Conservation (phyloP, 345 rosid genomes). For the Sisymbrium irio region DNA sequence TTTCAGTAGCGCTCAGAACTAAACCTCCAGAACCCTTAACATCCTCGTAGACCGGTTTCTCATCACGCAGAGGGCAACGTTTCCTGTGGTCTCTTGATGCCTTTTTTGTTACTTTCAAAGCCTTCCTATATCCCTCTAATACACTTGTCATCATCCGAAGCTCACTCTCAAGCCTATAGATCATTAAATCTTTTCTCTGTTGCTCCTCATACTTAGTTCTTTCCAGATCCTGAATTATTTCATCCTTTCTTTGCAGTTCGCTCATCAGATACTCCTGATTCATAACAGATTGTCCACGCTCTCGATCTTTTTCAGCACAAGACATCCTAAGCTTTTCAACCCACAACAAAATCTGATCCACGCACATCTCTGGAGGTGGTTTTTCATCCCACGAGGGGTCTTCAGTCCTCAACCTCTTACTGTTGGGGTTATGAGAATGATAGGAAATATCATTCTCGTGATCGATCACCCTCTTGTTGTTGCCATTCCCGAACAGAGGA, state of each 20-base stretch:
- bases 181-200: constrained; percentile 48
- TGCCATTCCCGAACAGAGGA: constrained; percentile 50
- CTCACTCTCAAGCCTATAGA: constrained; percentile 70
- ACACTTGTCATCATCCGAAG: constrained; percentile 65
- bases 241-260: constrained; percentile 52
- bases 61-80: constrained; percentile 48
- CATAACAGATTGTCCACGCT: constrained; percentile 39
- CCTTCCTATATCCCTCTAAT: constrained; percentile 72
- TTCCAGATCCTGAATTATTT: constrained; percentile 54
- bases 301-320: constrained; percentile 46
- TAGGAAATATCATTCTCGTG: constrained; percentile 48
- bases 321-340: constrained; percentile 51
- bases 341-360: constrained; percentile 51
- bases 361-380: constrained; percentile 40
- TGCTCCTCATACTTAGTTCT: constrained; percentile 58
- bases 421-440: constrained; percentile 46
- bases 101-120: constrained; percentile 59
- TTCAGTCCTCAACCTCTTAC: constrained; percentile 65
- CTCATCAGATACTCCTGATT: constrained; percentile 49
- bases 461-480: constrained; percentile 65
- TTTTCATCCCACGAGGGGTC: constrained; percentile 56
- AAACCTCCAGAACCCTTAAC: constrained; percentile 75
- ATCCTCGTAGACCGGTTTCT: constrained; percentile 65
- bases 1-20: constrained; percentile 61
- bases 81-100: constrained; percentile 67